Evolutionary conservation across 2,329 filamentous ascomycete species (phyloP), one percentile per base, ranked within the genome.

Genomic region (Ascosphaera apis): DNA sequence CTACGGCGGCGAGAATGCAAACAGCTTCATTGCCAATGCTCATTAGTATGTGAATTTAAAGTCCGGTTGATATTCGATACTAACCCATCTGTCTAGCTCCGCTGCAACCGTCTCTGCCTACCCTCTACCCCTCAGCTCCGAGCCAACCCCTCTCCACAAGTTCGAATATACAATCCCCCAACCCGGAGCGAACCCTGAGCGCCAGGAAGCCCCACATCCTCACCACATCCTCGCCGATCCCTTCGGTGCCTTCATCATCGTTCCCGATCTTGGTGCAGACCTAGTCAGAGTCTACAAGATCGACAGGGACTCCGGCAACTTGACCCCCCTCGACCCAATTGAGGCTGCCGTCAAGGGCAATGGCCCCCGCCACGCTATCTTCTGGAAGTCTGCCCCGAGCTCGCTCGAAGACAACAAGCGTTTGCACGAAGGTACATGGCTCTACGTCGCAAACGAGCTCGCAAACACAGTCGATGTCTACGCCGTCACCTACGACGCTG

Each of bases 191-290:
- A 43, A 50, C 28, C 50, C 53, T 2, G 42, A 45, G 6, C 62
- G 66, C 34, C 67, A 73, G 51, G 54, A 63, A 16, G 58, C 59
- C 11, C 55, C 69, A 5, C 67, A 72, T 47, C 69, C 69, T 21
- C 72, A 76, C 51, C 57, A 74, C 47, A 62, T 63, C 8, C 47
- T 72, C 16, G 45, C 69, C 28, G 72, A 76, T 46, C 72, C 71
- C 15, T 70, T 66, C 1, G 65, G 63, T 9, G 46, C 57, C 27
- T 76, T 63, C 49, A 45, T 75, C 23, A 44, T 75, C 11, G 62
- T 72, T 12, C 69, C 72, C 3, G 72, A 77, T 43, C 59, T 80
- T 3, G 67, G 72, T 33, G 61, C 64, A 0, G 72, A 77, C 44
- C 44, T 67, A 16, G 50, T 76, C 36, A 67, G 66, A 43, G 49